These are phyloP conservation scores for Lentinula sp. DNA, from an alignment of 768 basidiomycete species.

Conservation along the genomic window DNA sequence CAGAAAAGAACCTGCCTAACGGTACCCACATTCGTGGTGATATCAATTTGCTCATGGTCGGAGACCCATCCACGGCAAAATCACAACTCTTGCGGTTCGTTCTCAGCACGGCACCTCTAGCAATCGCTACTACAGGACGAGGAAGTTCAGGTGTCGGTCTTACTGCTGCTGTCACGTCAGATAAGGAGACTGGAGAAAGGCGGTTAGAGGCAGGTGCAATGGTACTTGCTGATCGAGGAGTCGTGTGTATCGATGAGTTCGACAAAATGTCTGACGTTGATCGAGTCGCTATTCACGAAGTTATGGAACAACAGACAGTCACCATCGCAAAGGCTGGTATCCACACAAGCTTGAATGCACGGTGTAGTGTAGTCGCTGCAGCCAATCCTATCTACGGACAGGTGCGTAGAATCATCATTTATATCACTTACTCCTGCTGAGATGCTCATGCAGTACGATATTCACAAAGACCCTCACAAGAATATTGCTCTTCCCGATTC, in stretches of 20 bases:
- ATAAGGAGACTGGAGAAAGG: slow-evolving; percentile 96
- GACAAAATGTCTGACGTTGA: slow-evolving; percentile 99
- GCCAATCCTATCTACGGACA: slow-evolving; percentile 99
- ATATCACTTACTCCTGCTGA: background rate
- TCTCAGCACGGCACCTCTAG: slow-evolving; percentile 90
- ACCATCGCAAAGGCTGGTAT: slow-evolving; percentile 99
- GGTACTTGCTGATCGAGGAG: slow-evolving; percentile 98
- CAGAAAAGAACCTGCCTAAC: slow-evolving; percentile 96
- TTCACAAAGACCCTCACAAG: slow-evolving; percentile 98
- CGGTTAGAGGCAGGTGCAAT: slow-evolving; percentile 97
- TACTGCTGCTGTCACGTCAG: slow-evolving; percentile 96
- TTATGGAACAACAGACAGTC: slow-evolving; percentile 99
- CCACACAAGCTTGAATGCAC: slow-evolving; percentile 95
- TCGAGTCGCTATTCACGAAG: slow-evolving; percentile 98
- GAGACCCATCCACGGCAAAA: slow-evolving; percentile 98
- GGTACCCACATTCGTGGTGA: slow-evolving; percentile 99
- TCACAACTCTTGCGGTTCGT: slow-evolving; percentile 95
- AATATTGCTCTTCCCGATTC: slow-evolving; percentile 99
- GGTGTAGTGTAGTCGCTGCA: slow-evolving; percentile 96
- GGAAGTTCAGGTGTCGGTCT: slow-evolving; percentile 99
- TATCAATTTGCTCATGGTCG: slow-evolving; percentile 99
- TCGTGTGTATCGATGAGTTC: slow-evolving; percentile 99
- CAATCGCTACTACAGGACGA: slow-evolving; percentile 96
- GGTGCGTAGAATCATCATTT: slow-evolving; percentile 34
- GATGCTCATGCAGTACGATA: slow-evolving; percentile 71